phyloP scores from a whole-genome alignment of 192 early-diverging fungal species.

The Backusella westeae region DNA sequence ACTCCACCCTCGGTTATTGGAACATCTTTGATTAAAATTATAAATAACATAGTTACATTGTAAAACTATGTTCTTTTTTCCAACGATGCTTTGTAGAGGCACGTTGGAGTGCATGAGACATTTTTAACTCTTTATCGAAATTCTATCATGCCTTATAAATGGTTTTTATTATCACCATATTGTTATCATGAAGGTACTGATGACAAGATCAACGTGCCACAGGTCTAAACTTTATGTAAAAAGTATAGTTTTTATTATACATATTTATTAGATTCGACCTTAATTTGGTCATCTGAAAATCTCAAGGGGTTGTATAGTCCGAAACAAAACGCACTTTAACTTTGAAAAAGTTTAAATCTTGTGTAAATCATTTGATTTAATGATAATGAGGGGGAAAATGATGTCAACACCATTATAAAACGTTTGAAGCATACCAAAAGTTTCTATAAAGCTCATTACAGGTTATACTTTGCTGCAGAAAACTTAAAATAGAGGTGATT shows the following conservation, averaged over 20 bases:
- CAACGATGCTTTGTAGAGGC: background rate
- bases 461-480: background rate
- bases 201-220: background rate
- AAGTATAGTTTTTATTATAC: background rate
- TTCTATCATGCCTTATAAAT: background rate
- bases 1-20: background rate
- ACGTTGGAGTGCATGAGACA: background rate
- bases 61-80: background rate
- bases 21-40: background rate
- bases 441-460: background rate
- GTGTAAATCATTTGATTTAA: slow-evolving; percentile 1
- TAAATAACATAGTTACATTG: background rate
- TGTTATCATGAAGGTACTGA: background rate
- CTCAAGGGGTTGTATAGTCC: background rate
- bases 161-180: background rate
- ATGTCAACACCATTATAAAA: background rate
- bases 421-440: background rate
- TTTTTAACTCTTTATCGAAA: background rate
- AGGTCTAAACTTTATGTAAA: slow-evolving; percentile 1
- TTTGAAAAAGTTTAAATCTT: background rate
- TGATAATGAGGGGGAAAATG: background rate
- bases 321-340: background rate
- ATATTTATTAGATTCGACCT: background rate
- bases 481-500: background rate
- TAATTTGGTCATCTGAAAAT: background rate